Evolutionary conservation across 768 basidiomycete species (phyloP), one percentile per base, ranked within the genome.

Genomic region (Boletellus sp.): DNA sequence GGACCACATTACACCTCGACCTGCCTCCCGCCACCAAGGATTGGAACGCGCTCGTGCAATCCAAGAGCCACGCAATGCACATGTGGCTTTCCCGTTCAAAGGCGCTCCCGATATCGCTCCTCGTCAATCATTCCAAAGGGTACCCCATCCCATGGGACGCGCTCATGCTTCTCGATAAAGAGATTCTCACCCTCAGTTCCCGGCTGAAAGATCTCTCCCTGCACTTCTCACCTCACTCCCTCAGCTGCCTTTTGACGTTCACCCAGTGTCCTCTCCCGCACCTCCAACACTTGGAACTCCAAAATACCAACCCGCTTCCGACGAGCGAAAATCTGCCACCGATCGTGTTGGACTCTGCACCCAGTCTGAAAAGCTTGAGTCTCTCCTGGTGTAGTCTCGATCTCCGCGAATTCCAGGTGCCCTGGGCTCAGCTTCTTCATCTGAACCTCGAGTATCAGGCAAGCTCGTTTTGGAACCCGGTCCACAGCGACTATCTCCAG

Each of bases 81-180:
- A 34, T 61, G 10, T 67, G 65, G 65, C 41, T 67, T 26, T 67
- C 67, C 17, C 63, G 63, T 7, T 56, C 65, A 2, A 66, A 67
- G 19, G 44, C 57, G 0, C 63, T 69, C 49, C 65, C 65, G 2
- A 49, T 67, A 15, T 60, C 67, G 48, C 40, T 66, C 16, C 44
- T 34, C 23, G 50, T 67, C 37, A 51, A 54, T 31, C 67, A 67
- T 20, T 1, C 45, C 31, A 63, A 52, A 20, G 67, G 54, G 0
- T 55, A 63, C 12, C 43, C 38, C 26, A 55, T 67, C 28, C 56
- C 58, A 1, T 61, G 63, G 63, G 48, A 52, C 10, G 58, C 67
- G 0, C 67, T 69, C 39, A 41, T 69, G 44, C 53, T 47, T 39
- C 63, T 69, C 2, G 67, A 69, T 38, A 64, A 52, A 17, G 65